Conservation (phyloP, 2,329 filamentous ascomycete genomes). For the Arthrinium puccinioides region DNA sequence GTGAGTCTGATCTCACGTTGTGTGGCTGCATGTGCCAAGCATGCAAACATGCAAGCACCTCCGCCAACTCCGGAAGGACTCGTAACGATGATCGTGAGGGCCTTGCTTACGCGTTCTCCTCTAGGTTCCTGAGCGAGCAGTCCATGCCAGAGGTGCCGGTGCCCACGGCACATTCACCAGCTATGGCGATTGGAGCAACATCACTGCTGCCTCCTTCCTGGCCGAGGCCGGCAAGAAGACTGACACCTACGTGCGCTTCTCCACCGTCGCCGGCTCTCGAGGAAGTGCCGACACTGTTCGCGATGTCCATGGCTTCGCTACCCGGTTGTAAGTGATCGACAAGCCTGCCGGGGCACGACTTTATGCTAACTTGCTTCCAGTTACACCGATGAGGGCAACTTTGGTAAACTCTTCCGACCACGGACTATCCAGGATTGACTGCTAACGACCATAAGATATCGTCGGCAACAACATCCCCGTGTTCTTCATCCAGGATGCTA, state of each 20-base stretch:
- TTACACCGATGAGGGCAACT: slow-evolving; percentile 61
- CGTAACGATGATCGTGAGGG: background rate
- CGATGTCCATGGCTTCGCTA: slow-evolving; percentile 58
- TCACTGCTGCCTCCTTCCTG: slow-evolving; percentile 55
- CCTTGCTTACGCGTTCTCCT: slow-evolving; percentile 8
- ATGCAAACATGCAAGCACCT: background rate
- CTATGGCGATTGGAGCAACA: slow-evolving; percentile 53
- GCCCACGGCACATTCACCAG: slow-evolving; percentile 55
- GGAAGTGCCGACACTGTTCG: slow-evolving; percentile 54
- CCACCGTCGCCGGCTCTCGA: slow-evolving; percentile 52
- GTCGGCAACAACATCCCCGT: slow-evolving; percentile 41
- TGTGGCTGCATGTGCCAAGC: too few species aligned
- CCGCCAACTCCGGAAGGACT: too few species aligned
- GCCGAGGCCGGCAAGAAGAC: slow-evolving; percentile 44
- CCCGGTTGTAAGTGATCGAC: slow-evolving; percentile 35
- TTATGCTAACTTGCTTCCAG: too few species aligned
- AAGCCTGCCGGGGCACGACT: too few species aligned
- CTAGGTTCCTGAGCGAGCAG: slow-evolving; percentile 26
- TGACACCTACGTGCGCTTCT: slow-evolving; percentile 50
- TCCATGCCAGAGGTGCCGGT: slow-evolving; percentile 52
- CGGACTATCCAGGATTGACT: background rate
- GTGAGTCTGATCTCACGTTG: slow-evolving; percentile 37
- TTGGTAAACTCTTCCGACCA: slow-evolving; percentile 38
- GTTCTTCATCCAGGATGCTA: slow-evolving; percentile 39
- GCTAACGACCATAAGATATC: slow-evolving; percentile 27